These are phyloP conservation scores for Ceratonia siliqua DNA, from an alignment of 306 rosid species.

Conservation along the genomic window DNA sequence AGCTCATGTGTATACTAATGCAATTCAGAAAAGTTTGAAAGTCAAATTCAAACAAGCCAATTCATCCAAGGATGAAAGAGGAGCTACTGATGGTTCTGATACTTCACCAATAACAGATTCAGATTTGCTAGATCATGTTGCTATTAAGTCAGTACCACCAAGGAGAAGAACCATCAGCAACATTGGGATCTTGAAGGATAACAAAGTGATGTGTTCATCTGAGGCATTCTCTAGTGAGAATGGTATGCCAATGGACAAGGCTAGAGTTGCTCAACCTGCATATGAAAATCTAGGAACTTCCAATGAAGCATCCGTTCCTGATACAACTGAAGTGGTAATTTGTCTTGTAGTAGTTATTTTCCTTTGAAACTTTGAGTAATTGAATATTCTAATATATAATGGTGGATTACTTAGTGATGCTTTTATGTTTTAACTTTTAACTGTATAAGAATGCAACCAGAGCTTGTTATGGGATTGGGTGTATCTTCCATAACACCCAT, in stretches of 20 bases:
- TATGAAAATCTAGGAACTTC: conserved; percentile 47
- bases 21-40: conserved; percentile 58
- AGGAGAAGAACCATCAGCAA: conserved; percentile 74
- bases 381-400: conserved; percentile 2
- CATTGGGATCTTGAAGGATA: conserved; percentile 65
- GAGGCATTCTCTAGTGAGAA: conserved; percentile 46
- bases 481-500: background rate
- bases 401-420: background rate
- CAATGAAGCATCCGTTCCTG: conserved; percentile 40
- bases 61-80: conserved; percentile 52
- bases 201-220: conserved; percentile 57
- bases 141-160: conserved; percentile 79
- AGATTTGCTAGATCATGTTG: conserved; percentile 58
- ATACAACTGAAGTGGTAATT: conserved; percentile 55
- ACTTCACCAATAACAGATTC: conserved; percentile 51
- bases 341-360: conserved; percentile 3
- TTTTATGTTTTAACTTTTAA: too few species aligned
- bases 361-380: conserved; percentile 6
- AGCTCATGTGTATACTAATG: conserved; percentile 65
- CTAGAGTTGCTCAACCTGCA: conserved; percentile 41
- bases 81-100: conserved; percentile 55
- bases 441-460: background rate
- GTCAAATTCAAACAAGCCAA: conserved; percentile 54
- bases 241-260: conserved; percentile 38
- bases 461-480: conserved; percentile 7